Base-by-base conservation (phyloP, 768 basidiomycete species). In the Tylopilus sp. region DNA sequence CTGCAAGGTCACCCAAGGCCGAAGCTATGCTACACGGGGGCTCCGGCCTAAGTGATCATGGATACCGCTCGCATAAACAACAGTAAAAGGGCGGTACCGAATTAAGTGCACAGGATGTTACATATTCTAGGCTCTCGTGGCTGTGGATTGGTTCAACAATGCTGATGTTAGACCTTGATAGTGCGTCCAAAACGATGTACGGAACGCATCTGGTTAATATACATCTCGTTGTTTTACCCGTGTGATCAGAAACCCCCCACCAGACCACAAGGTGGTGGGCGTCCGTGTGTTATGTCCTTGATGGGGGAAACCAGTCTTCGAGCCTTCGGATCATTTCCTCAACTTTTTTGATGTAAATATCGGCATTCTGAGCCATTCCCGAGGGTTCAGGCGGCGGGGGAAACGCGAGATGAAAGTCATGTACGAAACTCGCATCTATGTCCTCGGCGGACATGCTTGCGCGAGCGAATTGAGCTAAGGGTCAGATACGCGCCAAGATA, bases 391-490 rank as follows among this genome's bases (percentile, higher is more conserved):
- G 49, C 3, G 58, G 62, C 10, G 44, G 55, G 28, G 59, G 60
- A 35, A 70, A 70, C 8, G 44, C 46, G 9, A 33, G 40, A 23
- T n/a, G 42, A 50, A 69, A 70, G n/a, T 70, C 68, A 5, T 52
- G 41, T 6, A n/a, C 22, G 18, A 53, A 68, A 22, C 17, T 47
- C 28, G 31, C 35, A 0, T 55, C 41, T 10, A 51, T 54, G 1
- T 62, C 60, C 20, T 57, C 51, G 40, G 36, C 23, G 23, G 60
- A 58, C 3, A 48, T 18, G 12, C 66, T 59, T 47, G 10, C 3
- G 10, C 12, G 33, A 48, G 18, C 7, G 8, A 28, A 7, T 26
- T 11, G 5, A 48, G 10, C 23, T 15, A 12, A 26, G n/a, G n/a
- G n/a, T 40, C 7, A 10, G 2, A 1, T 6, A 7, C 12, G 2